These are phyloP conservation scores for Kitagawia praeruptora DNA, from an alignment of 129 eudicot genomes.

Conservation along the genomic window DNA sequence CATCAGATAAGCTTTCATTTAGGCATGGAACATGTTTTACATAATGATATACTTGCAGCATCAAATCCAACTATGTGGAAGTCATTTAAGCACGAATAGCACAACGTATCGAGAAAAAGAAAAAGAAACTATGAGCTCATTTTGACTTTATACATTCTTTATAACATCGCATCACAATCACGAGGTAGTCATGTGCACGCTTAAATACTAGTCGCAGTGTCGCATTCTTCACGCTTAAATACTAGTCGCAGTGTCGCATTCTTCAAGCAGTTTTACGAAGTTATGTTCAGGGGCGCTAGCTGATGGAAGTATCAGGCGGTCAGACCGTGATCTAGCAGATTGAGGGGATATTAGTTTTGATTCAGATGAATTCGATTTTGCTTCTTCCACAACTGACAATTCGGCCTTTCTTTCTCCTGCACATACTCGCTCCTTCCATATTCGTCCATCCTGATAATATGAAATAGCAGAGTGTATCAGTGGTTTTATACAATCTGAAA, in stretches of 20 bases:
- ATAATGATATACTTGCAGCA: not conserved
- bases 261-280: conserved; percentile 72
- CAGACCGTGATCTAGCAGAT: conserved; percentile 35
- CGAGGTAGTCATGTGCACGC: not conserved
- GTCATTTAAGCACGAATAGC: not conserved
- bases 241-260: conserved; percentile 52
- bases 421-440: conserved; percentile 96
- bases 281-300: conserved; percentile 82
- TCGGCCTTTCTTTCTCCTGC: conserved; percentile 44
- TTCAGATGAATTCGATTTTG: conserved; percentile 33
- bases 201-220: conserved; percentile 48
- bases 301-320: conserved; percentile 72
- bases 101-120: no score
- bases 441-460: conserved; percentile 68
- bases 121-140: not conserved
- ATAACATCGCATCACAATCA: not conserved
- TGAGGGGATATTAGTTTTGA: conserved; percentile 17
- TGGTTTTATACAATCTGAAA: not conserved
- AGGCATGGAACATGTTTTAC: not conserved
- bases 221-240: conserved; percentile 53
- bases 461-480: not conserved
- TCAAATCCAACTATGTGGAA: not conserved
- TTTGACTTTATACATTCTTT: not conserved
- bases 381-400: conserved; percentile 40
- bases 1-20: no score